Percentiles rank a stretch among this genome's conserved stretches.
Evolutionary conservation across 176 grass and related monocot species (phyloP).

Genomic region (Rhynchospora pubera): DNA sequence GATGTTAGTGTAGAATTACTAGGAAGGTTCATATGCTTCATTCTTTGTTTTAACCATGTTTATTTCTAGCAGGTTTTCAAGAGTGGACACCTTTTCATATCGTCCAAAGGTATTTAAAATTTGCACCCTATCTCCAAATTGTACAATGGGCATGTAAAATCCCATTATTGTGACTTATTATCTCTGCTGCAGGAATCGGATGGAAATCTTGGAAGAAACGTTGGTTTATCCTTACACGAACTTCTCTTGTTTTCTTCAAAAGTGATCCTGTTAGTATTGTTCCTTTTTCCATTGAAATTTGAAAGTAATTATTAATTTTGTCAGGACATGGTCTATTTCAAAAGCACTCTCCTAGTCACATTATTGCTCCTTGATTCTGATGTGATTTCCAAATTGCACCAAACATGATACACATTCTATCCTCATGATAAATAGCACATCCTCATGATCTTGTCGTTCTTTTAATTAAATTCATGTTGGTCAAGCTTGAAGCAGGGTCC

Average conservation of each 20-base stretch:
- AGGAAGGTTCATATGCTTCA: neutral
- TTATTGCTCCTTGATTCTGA: neutral
- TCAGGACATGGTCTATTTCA: neutral
- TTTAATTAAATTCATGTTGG: neutral
- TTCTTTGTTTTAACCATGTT: neutral
- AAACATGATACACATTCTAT: neutral
- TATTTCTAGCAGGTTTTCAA: conserved; percentile 71
- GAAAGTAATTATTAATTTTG: neutral
- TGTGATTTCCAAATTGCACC: neutral
- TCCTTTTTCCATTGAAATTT: neutral
- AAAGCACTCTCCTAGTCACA: neutral
- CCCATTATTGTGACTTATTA: conserved; percentile 11
- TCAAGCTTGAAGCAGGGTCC: neutral
- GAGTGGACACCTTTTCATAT: conserved; percentile 97
- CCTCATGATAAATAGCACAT: neutral
- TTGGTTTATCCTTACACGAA: conserved; percentile 97
- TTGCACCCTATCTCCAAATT: neutral
- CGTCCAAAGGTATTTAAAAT: conserved; percentile 79
- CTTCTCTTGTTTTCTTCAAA: conserved; percentile 98
- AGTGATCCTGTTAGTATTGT: conserved; percentile 84
- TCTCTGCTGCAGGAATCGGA: conserved; percentile 69
- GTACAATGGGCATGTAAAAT: conserved; percentile 6
- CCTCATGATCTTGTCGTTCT: neutral
- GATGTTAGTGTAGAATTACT: neutral
- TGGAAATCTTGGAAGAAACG: conserved; percentile 99